Base-by-base conservation (phyloP, 2,329 filamentous ascomycete species). In the Metarhizium rileyi region DNA sequence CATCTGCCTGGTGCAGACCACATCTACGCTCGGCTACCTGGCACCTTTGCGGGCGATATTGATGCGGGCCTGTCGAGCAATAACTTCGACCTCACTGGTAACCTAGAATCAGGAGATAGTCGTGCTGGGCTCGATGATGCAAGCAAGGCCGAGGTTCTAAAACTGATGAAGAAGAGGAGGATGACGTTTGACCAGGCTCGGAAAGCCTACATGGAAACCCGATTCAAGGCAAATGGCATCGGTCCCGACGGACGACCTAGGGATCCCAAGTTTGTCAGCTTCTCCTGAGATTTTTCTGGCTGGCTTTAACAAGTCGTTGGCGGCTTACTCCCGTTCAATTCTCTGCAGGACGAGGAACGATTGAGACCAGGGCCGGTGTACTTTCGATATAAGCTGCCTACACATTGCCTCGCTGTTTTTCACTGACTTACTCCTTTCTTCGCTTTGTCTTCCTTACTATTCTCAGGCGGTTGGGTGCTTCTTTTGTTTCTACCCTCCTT, bases 261-360 rank as follows among this genome's bases (percentile, higher is more conserved):
- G 63, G 91, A 97, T 72, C 90, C 90, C 54, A 96, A 96, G 73
- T 95, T 95, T 64, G 90, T 97, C 52, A 94, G 87, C 64, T 97
- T 97, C 69, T 71, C 69, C 43, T 71, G 55, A 66, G 16, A 6
- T 23, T 36, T 23, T 27, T 12, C 20, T 42, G 20, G 35, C 16
- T 26, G n/a, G 25, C 25, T 20, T n/a, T 22, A 48, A 23, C 42
- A 40, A 14, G 28, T 12, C 38, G 18, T 33, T 14, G 18, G 22
- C 5, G n/a, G n/a, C 27, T 23, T 6, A 7, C 28, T 43, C 2
- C 40, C 27, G 16, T 33, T 36, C 26, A 48, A 22, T 28, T 7
- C 27, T 28, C 27, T 28, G 12, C 27, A 5, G 8, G 27, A 28
- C 12, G 27, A 28, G 27, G 2, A 28, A 28, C 27, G 12, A 28